phyloP scores from a whole-genome alignment of 768 basidiomycete species.

The Guyanaporus albipodus region DNA sequence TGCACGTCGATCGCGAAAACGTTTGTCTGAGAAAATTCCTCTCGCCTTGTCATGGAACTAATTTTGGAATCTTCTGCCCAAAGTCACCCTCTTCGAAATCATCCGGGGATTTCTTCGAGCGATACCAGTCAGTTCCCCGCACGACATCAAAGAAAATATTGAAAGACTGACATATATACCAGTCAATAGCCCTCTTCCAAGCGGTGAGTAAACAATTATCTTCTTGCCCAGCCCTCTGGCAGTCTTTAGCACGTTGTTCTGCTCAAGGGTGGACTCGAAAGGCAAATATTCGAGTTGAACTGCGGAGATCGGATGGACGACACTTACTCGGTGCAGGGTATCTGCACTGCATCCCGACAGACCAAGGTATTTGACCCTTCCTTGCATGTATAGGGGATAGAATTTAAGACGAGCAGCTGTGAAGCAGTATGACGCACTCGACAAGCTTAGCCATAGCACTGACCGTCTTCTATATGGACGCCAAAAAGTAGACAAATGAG shows the following conservation, averaged over 20 bases:
- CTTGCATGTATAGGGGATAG: constrained; percentile 27
- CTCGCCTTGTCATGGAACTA: constrained; percentile 19
- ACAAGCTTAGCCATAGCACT: constrained; percentile 50
- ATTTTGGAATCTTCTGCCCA: constrained; percentile 23
- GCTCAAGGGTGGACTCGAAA: constrained; percentile 43
- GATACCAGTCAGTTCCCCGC: neutral
- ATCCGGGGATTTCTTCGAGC: constrained; percentile 29
- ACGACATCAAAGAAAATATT: too few species aligned
- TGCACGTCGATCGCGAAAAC: neutral
- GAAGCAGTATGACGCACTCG: constrained; percentile 33
- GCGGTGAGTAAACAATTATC: constrained; percentile 49
- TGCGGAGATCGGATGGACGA: constrained; percentile 47
- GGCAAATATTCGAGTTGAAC: constrained; percentile 52
- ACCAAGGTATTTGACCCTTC: constrained; percentile 46
- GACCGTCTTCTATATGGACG: constrained; percentile 34
- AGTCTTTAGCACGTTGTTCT: neutral
- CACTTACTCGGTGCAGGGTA: constrained; percentile 48
- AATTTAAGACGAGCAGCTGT: neutral
- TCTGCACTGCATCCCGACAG: constrained; percentile 47
- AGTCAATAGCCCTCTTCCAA: constrained; percentile 50
- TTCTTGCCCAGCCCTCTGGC: constrained; percentile 42
- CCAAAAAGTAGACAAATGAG: neutral
- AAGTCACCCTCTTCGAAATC: constrained; percentile 30
- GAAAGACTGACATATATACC: constrained; percentile 36
- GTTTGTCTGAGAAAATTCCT: too few species aligned